A percentile compares a stretch with the other conserved stretches of the same genome.
These are phyloP conservation scores for Candida anglica DNA, from an alignment of 805 yeast species.

Conservation along the genomic window DNA sequence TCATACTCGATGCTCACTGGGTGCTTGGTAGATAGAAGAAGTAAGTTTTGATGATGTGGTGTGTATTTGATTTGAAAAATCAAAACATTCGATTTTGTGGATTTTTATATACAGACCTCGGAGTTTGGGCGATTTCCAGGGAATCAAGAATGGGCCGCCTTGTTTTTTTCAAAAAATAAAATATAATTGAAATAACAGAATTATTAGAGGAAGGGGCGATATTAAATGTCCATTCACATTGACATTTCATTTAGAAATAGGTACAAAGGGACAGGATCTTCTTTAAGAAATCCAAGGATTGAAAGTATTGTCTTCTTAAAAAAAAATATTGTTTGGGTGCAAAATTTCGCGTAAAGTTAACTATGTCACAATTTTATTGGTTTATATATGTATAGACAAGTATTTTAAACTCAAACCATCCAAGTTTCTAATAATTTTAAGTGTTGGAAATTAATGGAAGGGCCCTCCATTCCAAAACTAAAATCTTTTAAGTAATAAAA, in stretches of 20 bases:
- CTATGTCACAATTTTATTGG: no score
- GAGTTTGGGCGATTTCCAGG: not conserved
- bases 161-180: not conserved
- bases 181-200: no score
- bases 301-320: no score
- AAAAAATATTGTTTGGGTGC: no score
- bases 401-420: no score
- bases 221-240: not conserved
- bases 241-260: not conserved
- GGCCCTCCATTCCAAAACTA: constrained; percentile 70
- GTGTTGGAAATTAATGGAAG: constrained; percentile 22
- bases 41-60: not conserved
- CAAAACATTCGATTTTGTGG: constrained; percentile 4
- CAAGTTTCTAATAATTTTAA: constrained; percentile 27
- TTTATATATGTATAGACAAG: no score
- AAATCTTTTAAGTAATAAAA: constrained; percentile 65
- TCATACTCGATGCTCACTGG: not conserved
- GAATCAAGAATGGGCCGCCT: not conserved
- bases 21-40: not conserved
- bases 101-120: not conserved
- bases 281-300: no score
- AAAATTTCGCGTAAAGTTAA: no score
- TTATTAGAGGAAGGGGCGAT: not conserved
- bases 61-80: not conserved
- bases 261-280: not conserved